Base-by-base conservation (phyloP, 345 rosid genomes). In the Cardamine chenopodiifolia region DNA sequence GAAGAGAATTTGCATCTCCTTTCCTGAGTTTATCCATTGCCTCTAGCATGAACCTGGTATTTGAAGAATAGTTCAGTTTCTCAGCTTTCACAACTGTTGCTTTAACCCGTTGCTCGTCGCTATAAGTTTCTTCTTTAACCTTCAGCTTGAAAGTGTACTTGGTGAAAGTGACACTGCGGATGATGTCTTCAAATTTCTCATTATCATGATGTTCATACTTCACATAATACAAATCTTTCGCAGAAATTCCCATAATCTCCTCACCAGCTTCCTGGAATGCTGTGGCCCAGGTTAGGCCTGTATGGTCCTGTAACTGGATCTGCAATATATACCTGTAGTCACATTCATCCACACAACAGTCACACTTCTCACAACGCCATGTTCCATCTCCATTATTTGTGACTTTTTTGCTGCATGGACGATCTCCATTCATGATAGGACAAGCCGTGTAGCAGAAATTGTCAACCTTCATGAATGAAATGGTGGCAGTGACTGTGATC, bases 361-460 rank as follows among this genome's bases (percentile, higher is more conserved):
- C 95, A 53, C 98, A 94, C 71, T 80, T 85, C 73, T 94, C 97
- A 57, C 98, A 91, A 57, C 87, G 86, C 95, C 97, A 94, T 69
- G 78, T 89, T 73, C 97, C 96, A 79, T 94, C 96, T 40, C 97
- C 98, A 23, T 94, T 91, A 78, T 91, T 86, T 10, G 91, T 85
- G 11, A 91, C 97, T 68, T 94, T 94, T 82, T 94, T 94, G 83
- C 55, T 85, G 84, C 97, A 91, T 23, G 84, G 82, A 8, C 97
- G 86, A 32, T 94, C 97, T 31, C 95, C 98, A 77, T 81, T 81
- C 83, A 84, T 84, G 56, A 80, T 68, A 47, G 98, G 98, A 81
- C 98, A 91, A 57, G 95, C 97, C n/a, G 91, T 86, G 75, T 94
- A 94, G 82, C 97, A 91, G 86, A 94, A 91, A 76, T 72, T 94